Base-by-base conservation (phyloP, 495 filamentous ascomycete species). In the Aeminium ludgeri region DNA sequence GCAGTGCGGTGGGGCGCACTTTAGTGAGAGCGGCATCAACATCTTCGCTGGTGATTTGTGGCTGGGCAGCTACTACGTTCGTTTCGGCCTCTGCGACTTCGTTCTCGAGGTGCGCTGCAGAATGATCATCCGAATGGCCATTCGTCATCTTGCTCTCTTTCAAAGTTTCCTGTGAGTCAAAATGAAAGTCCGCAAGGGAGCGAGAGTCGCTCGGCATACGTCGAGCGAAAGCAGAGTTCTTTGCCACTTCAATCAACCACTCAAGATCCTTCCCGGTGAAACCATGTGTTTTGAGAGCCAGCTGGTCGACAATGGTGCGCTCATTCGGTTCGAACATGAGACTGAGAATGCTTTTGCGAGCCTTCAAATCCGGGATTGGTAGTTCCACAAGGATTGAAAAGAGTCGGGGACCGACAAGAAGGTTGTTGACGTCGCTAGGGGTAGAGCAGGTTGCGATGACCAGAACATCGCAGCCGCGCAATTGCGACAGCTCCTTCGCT, bases 1-100 rank as follows among this genome's bases (percentile, higher is more conserved):
- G 73, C 78, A 97, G 91, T 1, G 84, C 82, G 10, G 78, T 86
- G 11, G 89, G 87, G 7, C 76, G 72, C 20, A 78, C 66, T 23
- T 66, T 56, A 27, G 65, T 64, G 28, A 80, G 55, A 0, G 77
- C 73, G 5, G 54, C 45, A 28, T 71, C 52, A 37, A 79, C 62
- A 49, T 81, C 75, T 16, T 55, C 41, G 34, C 69, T 62, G 23
- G 41, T 60, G 1, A 62, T 28, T 3, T n/a, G 6, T 1, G 34
- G 20, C 15, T 29, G 23, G n/a, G 36, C 23, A 8, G 8, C 23
- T 25, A 8, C 23, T 25, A 3, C 1, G 2, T 7, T 10, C 6
- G 10, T 17, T n/a, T 8, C 19, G 19, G 10, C 12, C 11, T 50
- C 23, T 6, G 40, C 31, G 23, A 25, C 23, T 12, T 52, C 37